Evolutionary conservation across 192 early-diverging fungal species (phyloP).

Genomic region (Coemansia sp.): DNA sequence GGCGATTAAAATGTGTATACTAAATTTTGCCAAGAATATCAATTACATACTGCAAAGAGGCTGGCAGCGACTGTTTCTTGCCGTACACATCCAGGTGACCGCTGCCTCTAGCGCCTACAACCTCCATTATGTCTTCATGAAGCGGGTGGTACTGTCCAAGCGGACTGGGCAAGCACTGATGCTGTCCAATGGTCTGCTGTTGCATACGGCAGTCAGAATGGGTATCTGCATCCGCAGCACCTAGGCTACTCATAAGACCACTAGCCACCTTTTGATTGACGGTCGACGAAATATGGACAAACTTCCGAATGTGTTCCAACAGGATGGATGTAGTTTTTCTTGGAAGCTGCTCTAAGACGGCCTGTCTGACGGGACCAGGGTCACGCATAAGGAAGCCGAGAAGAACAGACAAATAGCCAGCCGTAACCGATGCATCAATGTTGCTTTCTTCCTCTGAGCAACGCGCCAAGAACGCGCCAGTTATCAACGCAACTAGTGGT

Average conservation of each 20-base stretch:
- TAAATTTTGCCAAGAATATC: constrained; percentile 5
- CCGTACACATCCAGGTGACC: background rate
- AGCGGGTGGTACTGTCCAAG: background rate
- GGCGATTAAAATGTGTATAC: background rate
- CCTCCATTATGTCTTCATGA: background rate
- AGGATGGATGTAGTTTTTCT: constrained; percentile 16
- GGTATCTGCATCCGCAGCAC: constrained; percentile 1
- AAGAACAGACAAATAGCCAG: constrained; percentile 45
- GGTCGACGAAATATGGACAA: constrained; percentile 38
- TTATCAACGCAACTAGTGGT: constrained; percentile 26
- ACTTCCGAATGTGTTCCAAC: constrained; percentile 29
- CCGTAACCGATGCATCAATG: constrained; percentile 37
- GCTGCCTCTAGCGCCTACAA: background rate
- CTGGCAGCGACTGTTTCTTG: background rate
- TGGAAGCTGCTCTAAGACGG: constrained; percentile 28
- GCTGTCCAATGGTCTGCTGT: background rate
- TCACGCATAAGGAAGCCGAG: constrained; percentile 41
- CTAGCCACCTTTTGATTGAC: constrained; percentile 29
- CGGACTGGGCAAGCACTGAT: background rate
- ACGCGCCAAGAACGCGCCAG: constrained; percentile 26
- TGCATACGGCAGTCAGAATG: background rate
- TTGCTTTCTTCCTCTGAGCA: constrained; percentile 16
- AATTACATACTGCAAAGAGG: constrained; percentile 10
- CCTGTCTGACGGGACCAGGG: constrained; percentile 8
- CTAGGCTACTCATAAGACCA: constrained; percentile 28